Evolutionary conservation across 768 basidiomycete genomes (phyloP).

Genomic region (Rickenella mellea): DNA sequence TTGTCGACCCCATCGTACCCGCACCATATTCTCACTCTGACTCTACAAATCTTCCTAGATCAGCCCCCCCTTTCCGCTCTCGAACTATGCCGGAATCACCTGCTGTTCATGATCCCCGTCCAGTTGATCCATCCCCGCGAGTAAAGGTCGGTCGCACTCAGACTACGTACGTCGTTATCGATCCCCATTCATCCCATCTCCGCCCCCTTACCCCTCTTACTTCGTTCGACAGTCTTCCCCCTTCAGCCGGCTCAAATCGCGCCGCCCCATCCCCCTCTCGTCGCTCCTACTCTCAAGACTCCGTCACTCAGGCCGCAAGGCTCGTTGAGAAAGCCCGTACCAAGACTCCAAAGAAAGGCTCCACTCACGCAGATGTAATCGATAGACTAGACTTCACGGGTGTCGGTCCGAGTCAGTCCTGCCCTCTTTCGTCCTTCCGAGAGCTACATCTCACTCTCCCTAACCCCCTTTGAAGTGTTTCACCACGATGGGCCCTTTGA

Average conservation of each 20-base stretch:
- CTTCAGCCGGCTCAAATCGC: conserved; percentile 1
- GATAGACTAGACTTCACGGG: conserved; percentile 82
- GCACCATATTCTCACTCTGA: conserved; percentile 15
- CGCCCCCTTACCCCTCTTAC: conserved; percentile 3
- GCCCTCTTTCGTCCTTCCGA: conserved; percentile 4
- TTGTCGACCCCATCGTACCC: conserved; percentile 29
- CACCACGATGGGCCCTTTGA: conserved; percentile 92
- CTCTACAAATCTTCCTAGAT: conserved; percentile 18
- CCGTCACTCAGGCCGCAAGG: conserved; percentile 27
- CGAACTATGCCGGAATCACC: conserved; percentile 22
- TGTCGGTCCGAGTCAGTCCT: conserved; percentile 68
- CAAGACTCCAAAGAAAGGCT: conserved; percentile 58
- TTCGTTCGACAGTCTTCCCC: background rate
- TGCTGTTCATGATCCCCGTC: conserved; percentile 57
- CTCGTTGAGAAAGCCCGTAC: conserved; percentile 31
- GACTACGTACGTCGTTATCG: conserved; percentile 35
- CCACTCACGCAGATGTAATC: conserved; percentile 80
- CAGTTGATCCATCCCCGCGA: conserved; percentile 32
- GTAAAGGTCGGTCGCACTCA: conserved; percentile 48
- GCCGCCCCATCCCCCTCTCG: conserved; percentile 20
- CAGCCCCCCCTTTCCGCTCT: conserved; percentile 13
- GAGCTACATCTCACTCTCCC: conserved; percentile 9
- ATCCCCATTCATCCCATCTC: conserved; percentile 7
- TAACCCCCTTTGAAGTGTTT: conserved; percentile 47
- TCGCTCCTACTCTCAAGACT: conserved; percentile 44